Evolutionary conservation across 169 alveolate species (phyloP).

Genomic region (Plasmodium inui): DNA sequence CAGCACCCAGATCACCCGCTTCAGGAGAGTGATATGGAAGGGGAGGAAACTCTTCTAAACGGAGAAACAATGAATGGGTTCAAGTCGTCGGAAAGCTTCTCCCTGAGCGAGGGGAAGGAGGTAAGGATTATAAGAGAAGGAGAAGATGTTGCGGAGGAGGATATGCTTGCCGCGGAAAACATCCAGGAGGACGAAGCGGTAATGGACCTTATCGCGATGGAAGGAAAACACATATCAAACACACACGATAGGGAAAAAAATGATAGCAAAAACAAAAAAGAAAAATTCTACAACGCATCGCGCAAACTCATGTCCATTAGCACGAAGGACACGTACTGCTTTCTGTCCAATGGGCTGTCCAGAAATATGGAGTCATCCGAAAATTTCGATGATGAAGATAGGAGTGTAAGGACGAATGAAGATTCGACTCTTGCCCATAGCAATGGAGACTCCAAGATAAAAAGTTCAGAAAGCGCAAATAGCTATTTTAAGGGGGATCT

Average conservation of each 20-base stretch:
- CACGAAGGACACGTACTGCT: constrained; percentile 58
- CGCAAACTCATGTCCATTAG: constrained; percentile 70
- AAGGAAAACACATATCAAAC: not conserved
- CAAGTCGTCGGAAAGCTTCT: constrained; percentile 18
- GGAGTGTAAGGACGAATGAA: constrained; percentile 47
- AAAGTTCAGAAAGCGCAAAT: constrained; percentile 2
- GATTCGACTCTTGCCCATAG: constrained; percentile 15
- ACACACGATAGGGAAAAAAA: constrained; percentile 19
- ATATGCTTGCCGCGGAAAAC: not conserved
- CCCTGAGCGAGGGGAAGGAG: constrained; percentile 13
- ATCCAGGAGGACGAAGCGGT: not conserved
- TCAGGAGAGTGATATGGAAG: not conserved
- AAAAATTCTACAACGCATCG: constrained; percentile 28
- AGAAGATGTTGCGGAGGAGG: constrained; percentile 13
- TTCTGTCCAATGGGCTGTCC: constrained; percentile 24
- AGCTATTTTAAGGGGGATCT: not conserved
- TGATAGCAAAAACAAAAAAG: constrained; percentile 23
- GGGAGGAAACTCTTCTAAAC: not conserved
- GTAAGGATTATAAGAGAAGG: constrained; percentile 3
- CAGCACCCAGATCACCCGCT: not conserved
- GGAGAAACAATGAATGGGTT: constrained; percentile 10
- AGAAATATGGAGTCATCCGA: constrained; percentile 22
- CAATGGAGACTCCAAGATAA: constrained; percentile 4
- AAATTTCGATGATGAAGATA: constrained; percentile 33
- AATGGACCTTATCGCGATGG: not conserved